Conservation (phyloP, 2,329 filamentous ascomycete genomes). For the Sclerotinia borealis region DNA sequence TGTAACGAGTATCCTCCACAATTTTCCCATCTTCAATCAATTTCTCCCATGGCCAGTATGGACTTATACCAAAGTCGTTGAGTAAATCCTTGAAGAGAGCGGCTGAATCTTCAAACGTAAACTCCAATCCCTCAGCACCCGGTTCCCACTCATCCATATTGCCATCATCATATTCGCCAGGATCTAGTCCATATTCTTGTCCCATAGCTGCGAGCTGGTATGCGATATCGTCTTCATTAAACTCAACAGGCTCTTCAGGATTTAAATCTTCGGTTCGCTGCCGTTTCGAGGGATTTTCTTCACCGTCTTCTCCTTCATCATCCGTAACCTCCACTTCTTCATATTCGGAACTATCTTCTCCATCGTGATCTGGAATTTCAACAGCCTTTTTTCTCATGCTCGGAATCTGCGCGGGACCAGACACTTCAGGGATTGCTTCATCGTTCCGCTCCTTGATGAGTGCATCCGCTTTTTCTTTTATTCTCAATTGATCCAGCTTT, state of each 20-base stretch:
- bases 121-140: slow-evolving; percentile 60
- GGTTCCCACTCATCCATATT: slow-evolving; percentile 59
- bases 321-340: slow-evolving; percentile 45
- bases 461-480: slow-evolving; percentile 48
- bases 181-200: slow-evolving; percentile 72
- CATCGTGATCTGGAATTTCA: slow-evolving; percentile 31
- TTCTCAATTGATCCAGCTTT: slow-evolving; percentile 65
- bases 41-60: slow-evolving; percentile 88
- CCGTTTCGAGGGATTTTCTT: slow-evolving; percentile 44
- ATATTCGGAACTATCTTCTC: slow-evolving; percentile 63
- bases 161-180: slow-evolving; percentile 68
- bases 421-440: slow-evolving; percentile 27
- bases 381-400: slow-evolving; percentile 15
- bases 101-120: slow-evolving; percentile 70
- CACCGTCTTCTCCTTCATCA: slow-evolving; percentile 44
- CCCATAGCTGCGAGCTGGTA: slow-evolving; percentile 88
- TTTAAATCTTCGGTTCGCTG: slow-evolving; percentile 41
- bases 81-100: slow-evolving; percentile 81
- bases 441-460: slow-evolving; percentile 23
- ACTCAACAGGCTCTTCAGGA: slow-evolving; percentile 57
- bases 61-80: slow-evolving; percentile 74
- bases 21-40: slow-evolving; percentile 76
- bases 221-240: slow-evolving; percentile 90
- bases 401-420: slow-evolving; percentile 22
- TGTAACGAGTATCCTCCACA: slow-evolving; percentile 82